Evolutionary conservation across 2,329 filamentous ascomycete genomes (phyloP).

Genomic region (Neofusicoccum sp.): DNA sequence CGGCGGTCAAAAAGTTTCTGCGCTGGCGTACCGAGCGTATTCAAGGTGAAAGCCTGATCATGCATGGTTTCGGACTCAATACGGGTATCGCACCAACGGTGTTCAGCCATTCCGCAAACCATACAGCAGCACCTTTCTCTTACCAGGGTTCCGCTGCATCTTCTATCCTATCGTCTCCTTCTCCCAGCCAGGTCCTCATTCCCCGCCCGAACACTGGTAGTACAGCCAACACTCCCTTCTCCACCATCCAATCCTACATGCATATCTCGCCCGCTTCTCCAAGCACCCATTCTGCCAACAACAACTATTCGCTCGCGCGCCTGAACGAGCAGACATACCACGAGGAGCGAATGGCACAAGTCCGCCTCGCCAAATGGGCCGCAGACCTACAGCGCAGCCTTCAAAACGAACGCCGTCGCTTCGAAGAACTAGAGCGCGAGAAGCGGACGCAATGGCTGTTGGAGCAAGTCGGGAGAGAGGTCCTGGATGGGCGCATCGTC

Average conservation of each 20-base stretch:
- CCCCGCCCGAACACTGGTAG: slow-evolving; percentile 30
- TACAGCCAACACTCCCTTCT: slow-evolving; percentile 24
- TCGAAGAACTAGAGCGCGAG: slow-evolving; percentile 60
- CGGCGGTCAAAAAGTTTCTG: slow-evolving; percentile 79
- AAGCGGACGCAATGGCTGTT: slow-evolving; percentile 72
- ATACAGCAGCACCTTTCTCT: slow-evolving; percentile 21
- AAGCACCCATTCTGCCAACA: slow-evolving; percentile 30
- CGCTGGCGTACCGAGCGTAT: slow-evolving; percentile 56
- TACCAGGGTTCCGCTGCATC: slow-evolving; percentile 36
- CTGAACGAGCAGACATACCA: slow-evolving; percentile 62
- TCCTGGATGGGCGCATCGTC: slow-evolving; percentile 41
- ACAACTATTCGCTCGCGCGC: slow-evolving; percentile 45
- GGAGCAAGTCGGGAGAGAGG: slow-evolving; percentile 68
- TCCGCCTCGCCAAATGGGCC: slow-evolving; percentile 82
- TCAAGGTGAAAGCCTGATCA: slow-evolving; percentile 23
- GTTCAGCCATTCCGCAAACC: slow-evolving; percentile 19
- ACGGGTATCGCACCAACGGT: slow-evolving; percentile 25
- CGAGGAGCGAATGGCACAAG: slow-evolving; percentile 64
- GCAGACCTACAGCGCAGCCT: slow-evolving; percentile 77
- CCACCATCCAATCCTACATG: slow-evolving; percentile 34
- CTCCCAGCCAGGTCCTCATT: slow-evolving; percentile 43
- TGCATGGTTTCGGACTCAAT: slow-evolving; percentile 24
- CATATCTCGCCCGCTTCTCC: slow-evolving; percentile 38
- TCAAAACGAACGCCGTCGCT: slow-evolving; percentile 70
- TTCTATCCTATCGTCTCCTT: slow-evolving; percentile 38